Conservation (phyloP, 768 basidiomycete species). For the Xerocomus spinulosus region DNA sequence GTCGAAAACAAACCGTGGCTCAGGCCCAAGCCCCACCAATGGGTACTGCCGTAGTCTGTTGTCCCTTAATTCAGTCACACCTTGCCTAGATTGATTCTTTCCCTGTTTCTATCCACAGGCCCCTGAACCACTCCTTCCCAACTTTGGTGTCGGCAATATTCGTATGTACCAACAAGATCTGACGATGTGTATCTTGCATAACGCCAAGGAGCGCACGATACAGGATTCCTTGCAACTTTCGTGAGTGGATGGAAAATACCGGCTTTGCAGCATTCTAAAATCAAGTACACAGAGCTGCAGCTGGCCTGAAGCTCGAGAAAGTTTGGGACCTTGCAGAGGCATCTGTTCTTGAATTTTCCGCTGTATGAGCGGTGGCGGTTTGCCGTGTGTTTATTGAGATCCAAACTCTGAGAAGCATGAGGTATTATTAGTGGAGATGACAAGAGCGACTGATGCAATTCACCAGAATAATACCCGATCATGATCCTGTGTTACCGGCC, state of each 20-base stretch:
- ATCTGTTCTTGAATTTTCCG: slow-evolving; percentile 22
- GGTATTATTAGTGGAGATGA: too few species aligned
- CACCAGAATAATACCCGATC: too few species aligned
- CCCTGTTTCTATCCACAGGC: slow-evolving; percentile 18
- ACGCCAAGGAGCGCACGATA: slow-evolving; percentile 32
- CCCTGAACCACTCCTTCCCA: slow-evolving; percentile 38
- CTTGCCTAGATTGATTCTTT: background rate
- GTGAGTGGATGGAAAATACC: slow-evolving; percentile 13
- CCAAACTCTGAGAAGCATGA: too few species aligned
- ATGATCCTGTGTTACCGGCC: too few species aligned
- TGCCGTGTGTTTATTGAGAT: too few species aligned
- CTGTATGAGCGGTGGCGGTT: slow-evolving; percentile 20
- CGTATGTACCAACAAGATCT: slow-evolving; percentile 30
- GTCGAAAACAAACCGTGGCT: slow-evolving; percentile 9
- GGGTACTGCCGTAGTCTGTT: slow-evolving; percentile 13
- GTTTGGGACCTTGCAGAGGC: slow-evolving; percentile 30
- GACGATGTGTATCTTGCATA: slow-evolving; percentile 28
- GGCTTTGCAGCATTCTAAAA: slow-evolving; percentile 2
- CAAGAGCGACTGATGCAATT: too few species aligned
- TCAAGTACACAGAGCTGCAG: slow-evolving; percentile 12
- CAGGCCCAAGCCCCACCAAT: slow-evolving; percentile 9
- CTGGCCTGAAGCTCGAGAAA: slow-evolving; percentile 28
- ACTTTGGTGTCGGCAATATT: slow-evolving; percentile 30
- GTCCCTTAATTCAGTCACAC: too few species aligned
- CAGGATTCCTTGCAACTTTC: slow-evolving; percentile 25